These are phyloP conservation scores for Rhodotorula babjevae DNA, from an alignment of 768 basidiomycete species.

Conservation along the genomic window DNA sequence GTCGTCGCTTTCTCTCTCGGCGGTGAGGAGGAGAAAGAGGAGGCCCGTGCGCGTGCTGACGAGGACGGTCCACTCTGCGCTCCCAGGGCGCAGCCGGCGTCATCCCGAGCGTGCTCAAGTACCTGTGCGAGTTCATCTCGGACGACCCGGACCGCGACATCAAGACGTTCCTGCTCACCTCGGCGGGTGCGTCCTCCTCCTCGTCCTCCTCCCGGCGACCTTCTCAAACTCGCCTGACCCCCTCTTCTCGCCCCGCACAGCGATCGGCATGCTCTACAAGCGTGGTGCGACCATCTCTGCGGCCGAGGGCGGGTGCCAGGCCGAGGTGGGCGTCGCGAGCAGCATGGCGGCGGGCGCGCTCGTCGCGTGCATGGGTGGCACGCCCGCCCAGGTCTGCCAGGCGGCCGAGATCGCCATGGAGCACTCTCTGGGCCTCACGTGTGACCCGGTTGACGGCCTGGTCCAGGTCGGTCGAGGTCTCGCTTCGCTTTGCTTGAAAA, in stretches of 20 bases:
- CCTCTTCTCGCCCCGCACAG: slow-evolving; percentile 23
- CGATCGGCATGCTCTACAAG: slow-evolving; percentile 93
- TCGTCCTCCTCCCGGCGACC: not conserved
- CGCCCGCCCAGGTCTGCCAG: slow-evolving; percentile 44
- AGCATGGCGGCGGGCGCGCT: slow-evolving; percentile 94
- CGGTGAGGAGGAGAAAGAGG: not conserved
- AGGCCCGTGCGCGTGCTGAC: not conserved
- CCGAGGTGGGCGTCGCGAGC: slow-evolving; percentile 94
- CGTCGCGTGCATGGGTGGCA: slow-evolving; percentile 82
- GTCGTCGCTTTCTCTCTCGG: not conserved
- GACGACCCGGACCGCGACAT: slow-evolving; percentile 85
- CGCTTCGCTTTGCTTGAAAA: too few relatives aligned
- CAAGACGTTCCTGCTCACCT: slow-evolving; percentile 82
- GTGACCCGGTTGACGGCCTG: slow-evolving; percentile 60
- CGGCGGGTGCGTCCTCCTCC: slow-evolving; percentile 54
- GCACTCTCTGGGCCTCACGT: slow-evolving; percentile 63
- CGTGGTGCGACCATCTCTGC: slow-evolving; percentile 94
- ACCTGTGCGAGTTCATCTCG: slow-evolving; percentile 64
- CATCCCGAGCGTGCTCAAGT: slow-evolving; percentile 70
- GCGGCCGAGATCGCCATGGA: slow-evolving; percentile 66
- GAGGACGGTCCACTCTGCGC: not conserved
- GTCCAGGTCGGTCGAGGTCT: too few relatives aligned
- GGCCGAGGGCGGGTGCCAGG: slow-evolving; percentile 85
- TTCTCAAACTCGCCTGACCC: not conserved
- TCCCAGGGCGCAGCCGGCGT: slow-evolving; percentile 81